These are phyloP conservation scores for Talaromyces albobiverticillius DNA, from an alignment of 2,329 filamentous ascomycete genomes.

Conservation along the genomic window DNA sequence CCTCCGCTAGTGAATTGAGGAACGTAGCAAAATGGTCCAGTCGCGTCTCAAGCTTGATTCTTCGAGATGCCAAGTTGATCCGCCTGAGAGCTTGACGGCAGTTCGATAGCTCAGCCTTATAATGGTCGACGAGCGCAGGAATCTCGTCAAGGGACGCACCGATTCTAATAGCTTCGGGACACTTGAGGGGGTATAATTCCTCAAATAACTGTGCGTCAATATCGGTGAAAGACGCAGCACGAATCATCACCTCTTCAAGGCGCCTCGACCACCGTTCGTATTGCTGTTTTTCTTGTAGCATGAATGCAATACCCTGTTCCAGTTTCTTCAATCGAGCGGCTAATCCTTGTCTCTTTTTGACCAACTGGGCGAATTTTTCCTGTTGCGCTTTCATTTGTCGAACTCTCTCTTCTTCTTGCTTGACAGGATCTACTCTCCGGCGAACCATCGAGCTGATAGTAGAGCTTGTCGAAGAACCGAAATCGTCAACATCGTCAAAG, in stretches of 20 bases:
- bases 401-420: not conserved
- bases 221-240: not conserved
- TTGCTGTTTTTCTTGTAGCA: not conserved
- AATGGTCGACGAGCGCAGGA: not conserved
- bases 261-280: slow-evolving; percentile 5
- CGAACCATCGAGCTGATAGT: slow-evolving; percentile 13
- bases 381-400: not conserved
- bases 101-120: not conserved
- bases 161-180: not conserved
- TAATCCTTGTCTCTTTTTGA: not conserved
- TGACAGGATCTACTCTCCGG: not conserved
- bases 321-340: not conserved
- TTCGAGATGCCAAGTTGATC: slow-evolving; percentile 1
- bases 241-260: not conserved
- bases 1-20: not conserved
- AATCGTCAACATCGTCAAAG: slow-evolving; percentile 10
- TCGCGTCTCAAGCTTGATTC: slow-evolving; percentile 5
- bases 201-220: slow-evolving; percentile 1
- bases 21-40: not conserved
- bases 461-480: not conserved
- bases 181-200: slow-evolving; percentile 3
- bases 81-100: slow-evolving; percentile 1
- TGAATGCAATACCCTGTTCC: not conserved
- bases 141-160: not conserved
- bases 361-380: not conserved